Evolutionary conservation across 2,329 filamentous ascomycete genomes (phyloP), one percentile per base, ranked within the genome.

Genomic region (Metarhizium guizhouense): DNA sequence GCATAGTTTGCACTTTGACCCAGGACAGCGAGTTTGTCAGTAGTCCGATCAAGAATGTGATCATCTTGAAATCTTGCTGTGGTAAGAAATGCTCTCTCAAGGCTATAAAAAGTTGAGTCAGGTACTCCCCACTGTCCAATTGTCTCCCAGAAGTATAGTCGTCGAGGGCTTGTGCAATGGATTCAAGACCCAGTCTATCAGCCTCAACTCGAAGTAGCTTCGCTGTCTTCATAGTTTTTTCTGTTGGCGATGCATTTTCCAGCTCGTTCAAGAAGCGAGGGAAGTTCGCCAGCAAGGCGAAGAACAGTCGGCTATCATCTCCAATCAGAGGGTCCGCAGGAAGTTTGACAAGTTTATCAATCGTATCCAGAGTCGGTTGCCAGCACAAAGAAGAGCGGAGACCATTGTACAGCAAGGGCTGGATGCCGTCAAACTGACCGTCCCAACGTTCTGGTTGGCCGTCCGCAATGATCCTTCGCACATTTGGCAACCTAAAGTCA

Each of bases 1-100:
- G 86, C 88, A 99, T 95, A 0, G 89, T 91, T 74, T 94, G 93
- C 47, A 92, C 77, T 68, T 95, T 95, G 70, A 97, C 88, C 89
- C 91, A 96, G 3, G 88, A 81, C 1, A 87, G 81, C 38, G 86
- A 87, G 66, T 99, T 99, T 14, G 92, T 96, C 54, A 99, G 77
- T 51, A 96, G 80, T 2, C 94, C 91, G 72, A 97, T 89, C 47
- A 97, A 74, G 73, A 96, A 96, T 1, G 91, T 90, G 11, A 99
- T 73, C 75, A 90, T 89, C 57, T 85, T 82, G 62, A 95, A 90
- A 63, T 97, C 93, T 56, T 89, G 81, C 32, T 83, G 79, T 1
- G 92, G 91, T 58, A 96, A 87, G 70, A 89, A 97, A 32, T 85
- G 82, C 51, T 87, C 83, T 56, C 85, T 83, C 48, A 97, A 77